A percentile compares a stretch with the other conserved stretches of the same genome.
Evolutionary conservation across 2,329 filamentous ascomycete genomes (phyloP).

Genomic region (Phaeophleospora eucalypticola): DNA sequence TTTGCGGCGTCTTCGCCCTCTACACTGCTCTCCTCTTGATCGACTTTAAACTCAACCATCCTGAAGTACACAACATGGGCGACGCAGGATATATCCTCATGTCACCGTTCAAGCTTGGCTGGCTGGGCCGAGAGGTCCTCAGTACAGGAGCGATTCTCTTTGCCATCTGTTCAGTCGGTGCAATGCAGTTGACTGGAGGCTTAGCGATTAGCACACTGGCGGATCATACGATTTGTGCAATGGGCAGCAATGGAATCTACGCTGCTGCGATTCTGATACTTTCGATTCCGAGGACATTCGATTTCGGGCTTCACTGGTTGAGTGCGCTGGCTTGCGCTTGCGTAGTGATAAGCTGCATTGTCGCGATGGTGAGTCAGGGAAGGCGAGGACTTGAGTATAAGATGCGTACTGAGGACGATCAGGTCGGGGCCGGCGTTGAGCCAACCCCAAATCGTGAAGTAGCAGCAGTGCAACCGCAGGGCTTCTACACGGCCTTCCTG

Average conservation of each 20-base stretch:
- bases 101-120: constrained; percentile 27
- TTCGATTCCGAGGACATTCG: constrained; percentile 49
- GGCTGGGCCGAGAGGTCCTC: constrained; percentile 23
- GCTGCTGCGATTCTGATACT: constrained; percentile 45
- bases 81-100: constrained; percentile 35
- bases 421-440: constrained; percentile 44
- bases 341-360: too few species aligned
- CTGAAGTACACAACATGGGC: constrained; percentile 36
- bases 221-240: constrained; percentile 45
- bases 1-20: constrained; percentile 49
- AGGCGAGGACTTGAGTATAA: too few species aligned
- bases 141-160: constrained; percentile 49
- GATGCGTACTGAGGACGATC: too few species aligned
- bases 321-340: too few species aligned
- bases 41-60: constrained; percentile 37
- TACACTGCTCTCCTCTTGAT: constrained; percentile 51
- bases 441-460: constrained; percentile 39
- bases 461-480: constrained; percentile 35
- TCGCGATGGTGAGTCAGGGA: too few species aligned
- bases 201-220: constrained; percentile 48
- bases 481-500: constrained; percentile 46
- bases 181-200: constrained; percentile 50
- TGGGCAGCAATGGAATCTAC: too few species aligned
- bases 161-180: constrained; percentile 49
- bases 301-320: too few species aligned